Conservation (phyloP, 495 filamentous ascomycete genomes). For the Wilcoxina mikolae region DNA sequence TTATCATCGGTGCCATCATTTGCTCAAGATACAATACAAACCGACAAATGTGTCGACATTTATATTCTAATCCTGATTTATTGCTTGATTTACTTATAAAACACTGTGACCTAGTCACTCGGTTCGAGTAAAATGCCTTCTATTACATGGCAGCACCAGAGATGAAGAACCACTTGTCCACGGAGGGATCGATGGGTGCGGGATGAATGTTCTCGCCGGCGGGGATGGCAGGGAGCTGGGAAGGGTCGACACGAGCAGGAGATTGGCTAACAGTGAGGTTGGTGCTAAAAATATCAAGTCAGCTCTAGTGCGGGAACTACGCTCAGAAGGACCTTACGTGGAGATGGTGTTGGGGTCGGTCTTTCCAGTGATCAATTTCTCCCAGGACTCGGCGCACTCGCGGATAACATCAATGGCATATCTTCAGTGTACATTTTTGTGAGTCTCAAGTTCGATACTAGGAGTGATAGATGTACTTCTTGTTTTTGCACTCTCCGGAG, state of each 20-base stretch:
- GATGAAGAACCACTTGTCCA: slow-evolving; percentile 99
- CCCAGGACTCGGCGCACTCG: slow-evolving; percentile 95
- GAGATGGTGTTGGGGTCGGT: slow-evolving; percentile 57
- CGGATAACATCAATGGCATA: slow-evolving; percentile 89
- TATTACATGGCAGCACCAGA: slow-evolving; percentile 85
- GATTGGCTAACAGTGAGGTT: slow-evolving; percentile 64
- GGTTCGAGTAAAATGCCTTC: too few relatives aligned
- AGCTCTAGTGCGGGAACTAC: neutral
- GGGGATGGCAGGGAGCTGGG: slow-evolving; percentile 56
- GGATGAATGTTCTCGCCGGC: slow-evolving; percentile 59
- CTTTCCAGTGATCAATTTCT: slow-evolving; percentile 86
- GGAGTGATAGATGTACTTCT: slow-evolving; percentile 51
- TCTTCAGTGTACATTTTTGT: slow-evolving; percentile 5
- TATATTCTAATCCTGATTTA: too few relatives aligned
- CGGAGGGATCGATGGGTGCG: slow-evolving; percentile 84
- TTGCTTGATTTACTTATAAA: too few relatives aligned
- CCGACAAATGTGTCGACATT: too few relatives aligned
- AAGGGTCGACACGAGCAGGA: slow-evolving; percentile 45
- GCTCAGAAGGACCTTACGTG: slow-evolving; percentile 43
- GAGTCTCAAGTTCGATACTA: slow-evolving; percentile 16
- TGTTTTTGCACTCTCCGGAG: slow-evolving; percentile 99
- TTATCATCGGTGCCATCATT: too few relatives aligned
- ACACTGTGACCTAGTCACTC: too few relatives aligned
- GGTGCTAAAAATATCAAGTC: slow-evolving; percentile 38
- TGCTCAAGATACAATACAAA: too few relatives aligned